Percentiles rank a stretch among this genome's conserved stretches.
Conservation (phyloP, 2,329 filamentous ascomycete genomes). For the Sporothrix globosa region DNA sequence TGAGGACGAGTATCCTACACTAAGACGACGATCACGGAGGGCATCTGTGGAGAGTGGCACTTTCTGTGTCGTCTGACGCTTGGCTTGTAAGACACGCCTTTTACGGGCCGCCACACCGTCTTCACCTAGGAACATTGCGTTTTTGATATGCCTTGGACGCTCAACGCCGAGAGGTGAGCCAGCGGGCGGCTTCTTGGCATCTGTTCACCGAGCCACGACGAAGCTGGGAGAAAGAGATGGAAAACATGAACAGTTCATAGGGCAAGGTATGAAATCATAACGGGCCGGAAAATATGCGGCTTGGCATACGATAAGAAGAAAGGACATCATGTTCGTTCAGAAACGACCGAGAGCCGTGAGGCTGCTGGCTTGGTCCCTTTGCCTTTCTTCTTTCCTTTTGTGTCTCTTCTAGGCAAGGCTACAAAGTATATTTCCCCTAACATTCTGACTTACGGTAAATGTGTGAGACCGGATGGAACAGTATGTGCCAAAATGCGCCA, state of each 20-base stretch:
- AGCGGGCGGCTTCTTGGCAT: background rate
- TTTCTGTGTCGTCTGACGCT: constrained; percentile 12
- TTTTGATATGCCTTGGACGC: background rate
- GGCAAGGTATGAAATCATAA: background rate
- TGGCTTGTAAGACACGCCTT: background rate
- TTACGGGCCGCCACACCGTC: constrained; percentile 8
- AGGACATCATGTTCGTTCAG: background rate
- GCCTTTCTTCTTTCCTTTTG: background rate
- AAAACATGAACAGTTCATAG: background rate
- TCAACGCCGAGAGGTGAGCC: background rate
- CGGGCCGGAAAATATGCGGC: background rate
- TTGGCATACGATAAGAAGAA: background rate
- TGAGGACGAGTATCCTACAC: constrained; percentile 18
- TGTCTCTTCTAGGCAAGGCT: background rate
- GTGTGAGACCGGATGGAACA: background rate
- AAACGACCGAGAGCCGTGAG: constrained; percentile 24
- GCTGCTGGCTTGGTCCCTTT: background rate
- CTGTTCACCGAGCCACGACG: background rate
- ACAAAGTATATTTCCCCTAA: background rate
- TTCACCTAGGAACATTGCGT: background rate
- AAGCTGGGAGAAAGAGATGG: background rate
- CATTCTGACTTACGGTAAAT: background rate
- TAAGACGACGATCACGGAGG: constrained; percentile 23
- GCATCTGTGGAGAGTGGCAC: constrained; percentile 11
- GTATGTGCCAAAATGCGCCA: too few species aligned